These are phyloP conservation scores for Hypoxylon sp. DNA, from an alignment of 2,329 filamentous ascomycete species.

Conservation along the genomic window DNA sequence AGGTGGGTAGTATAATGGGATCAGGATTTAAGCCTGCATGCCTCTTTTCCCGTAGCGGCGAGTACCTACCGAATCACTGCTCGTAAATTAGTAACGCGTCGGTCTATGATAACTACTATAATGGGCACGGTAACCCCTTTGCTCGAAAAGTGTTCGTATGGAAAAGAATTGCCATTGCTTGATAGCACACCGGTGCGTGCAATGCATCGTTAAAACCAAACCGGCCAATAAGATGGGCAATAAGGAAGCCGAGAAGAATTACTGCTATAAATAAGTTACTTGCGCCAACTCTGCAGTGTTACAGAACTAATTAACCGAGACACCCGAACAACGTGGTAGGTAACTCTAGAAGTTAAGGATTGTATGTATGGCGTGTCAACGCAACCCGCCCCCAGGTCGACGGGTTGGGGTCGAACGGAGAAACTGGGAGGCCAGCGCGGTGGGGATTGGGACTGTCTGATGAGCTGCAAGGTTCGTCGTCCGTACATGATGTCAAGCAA, in stretches of 20 bases:
- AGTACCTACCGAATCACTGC: slow-evolving; percentile 13
- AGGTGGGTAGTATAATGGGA: slow-evolving; percentile 38
- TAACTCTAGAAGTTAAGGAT: slow-evolving; percentile 30
- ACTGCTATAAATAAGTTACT: slow-evolving; percentile 43
- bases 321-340: slow-evolving; percentile 33
- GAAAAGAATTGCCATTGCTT: slow-evolving; percentile 8
- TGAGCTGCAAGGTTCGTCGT: slow-evolving; percentile 22
- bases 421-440: slow-evolving; percentile 25
- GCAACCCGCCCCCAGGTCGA: slow-evolving; percentile 23
- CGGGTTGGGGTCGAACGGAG: slow-evolving; percentile 39
- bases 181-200: neutral
- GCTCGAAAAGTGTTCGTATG: slow-evolving; percentile 1
- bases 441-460: slow-evolving; percentile 26
- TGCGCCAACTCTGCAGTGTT: slow-evolving; percentile 31
- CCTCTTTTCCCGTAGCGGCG: slow-evolving; percentile 19
- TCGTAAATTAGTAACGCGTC: slow-evolving; percentile 13
- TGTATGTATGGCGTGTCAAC: slow-evolving; percentile 23
- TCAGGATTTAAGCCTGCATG: slow-evolving; percentile 39
- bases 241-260: slow-evolving; percentile 14
- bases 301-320: slow-evolving; percentile 41
- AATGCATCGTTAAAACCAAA: slow-evolving; percentile 42
- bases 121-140: neutral
- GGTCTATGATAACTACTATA: slow-evolving; percentile 8
- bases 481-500: slow-evolving; percentile 12
- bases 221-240: slow-evolving; percentile 30